These are phyloP conservation scores for Claviceps pazoutovae DNA, from an alignment of 2,329 filamentous ascomycete species.

Conservation along the genomic window DNA sequence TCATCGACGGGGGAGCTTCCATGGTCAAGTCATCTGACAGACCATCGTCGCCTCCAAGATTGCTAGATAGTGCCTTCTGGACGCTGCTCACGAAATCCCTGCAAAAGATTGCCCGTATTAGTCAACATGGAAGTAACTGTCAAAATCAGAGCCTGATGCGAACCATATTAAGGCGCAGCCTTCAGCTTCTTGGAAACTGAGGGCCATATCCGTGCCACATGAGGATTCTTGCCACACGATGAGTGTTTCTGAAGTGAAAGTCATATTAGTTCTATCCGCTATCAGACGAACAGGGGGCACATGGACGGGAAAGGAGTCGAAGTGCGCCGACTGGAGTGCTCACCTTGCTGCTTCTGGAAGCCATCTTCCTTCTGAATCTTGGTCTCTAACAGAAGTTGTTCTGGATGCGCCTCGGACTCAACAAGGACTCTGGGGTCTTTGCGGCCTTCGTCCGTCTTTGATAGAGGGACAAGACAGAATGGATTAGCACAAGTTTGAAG, in stretches of 20 bases:
- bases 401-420: conserved; percentile 82
- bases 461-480: neutral
- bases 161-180: conserved; percentile 89
- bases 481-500: neutral
- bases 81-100: conserved; percentile 88
- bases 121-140: neutral
- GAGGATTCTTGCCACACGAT: conserved; percentile 90
- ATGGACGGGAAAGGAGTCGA: neutral
- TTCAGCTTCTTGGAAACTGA: conserved; percentile 95
- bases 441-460: conserved; percentile 42
- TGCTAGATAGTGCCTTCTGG: conserved; percentile 57
- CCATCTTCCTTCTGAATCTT: conserved; percentile 86
- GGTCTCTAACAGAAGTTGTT: conserved; percentile 73
- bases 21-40: conserved; percentile 75
- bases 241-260: conserved; percentile 56
- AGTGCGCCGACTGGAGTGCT: conserved; percentile 10
- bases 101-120: conserved; percentile 5
- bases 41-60: conserved; percentile 50
- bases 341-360: conserved; percentile 96
- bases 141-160: conserved; percentile 11
- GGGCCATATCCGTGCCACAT: conserved; percentile 86
- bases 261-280: neutral
- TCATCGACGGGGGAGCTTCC: conserved; percentile 56
- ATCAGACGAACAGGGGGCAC: neutral
- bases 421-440: conserved; percentile 83